These are phyloP conservation scores for Beauveria brongniartii DNA, from an alignment of 2,329 filamentous ascomycete genomes.

Conservation along the genomic window DNA sequence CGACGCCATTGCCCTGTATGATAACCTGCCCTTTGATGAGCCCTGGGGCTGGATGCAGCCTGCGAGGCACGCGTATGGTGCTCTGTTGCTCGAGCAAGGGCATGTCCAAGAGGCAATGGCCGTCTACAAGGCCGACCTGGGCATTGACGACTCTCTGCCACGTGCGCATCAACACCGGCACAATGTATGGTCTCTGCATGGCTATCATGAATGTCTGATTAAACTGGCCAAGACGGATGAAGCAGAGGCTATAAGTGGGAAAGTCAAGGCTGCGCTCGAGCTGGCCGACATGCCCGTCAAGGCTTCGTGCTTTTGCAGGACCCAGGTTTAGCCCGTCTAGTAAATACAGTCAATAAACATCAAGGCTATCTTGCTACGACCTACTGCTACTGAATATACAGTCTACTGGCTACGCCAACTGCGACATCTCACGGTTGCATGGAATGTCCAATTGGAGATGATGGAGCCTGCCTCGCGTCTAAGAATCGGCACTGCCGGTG, in stretches of 20 bases:
- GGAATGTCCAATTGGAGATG: no score
- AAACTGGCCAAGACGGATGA: constrained; percentile 36
- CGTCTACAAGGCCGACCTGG: constrained; percentile 55
- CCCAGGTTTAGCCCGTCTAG: neutral
- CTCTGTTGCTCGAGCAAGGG: constrained; percentile 59
- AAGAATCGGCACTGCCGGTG: neutral
- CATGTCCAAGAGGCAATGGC: constrained; percentile 45
- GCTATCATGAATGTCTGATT: constrained; percentile 61
- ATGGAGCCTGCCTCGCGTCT: no score
- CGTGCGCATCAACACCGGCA: constrained; percentile 59
- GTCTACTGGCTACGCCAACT: neutral
- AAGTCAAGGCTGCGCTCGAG: constrained; percentile 42
- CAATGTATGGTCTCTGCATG: constrained; percentile 70
- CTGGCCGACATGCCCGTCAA: constrained; percentile 52
- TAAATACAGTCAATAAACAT: neutral
- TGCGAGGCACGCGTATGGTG: constrained; percentile 61
- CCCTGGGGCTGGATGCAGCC: constrained; percentile 79
- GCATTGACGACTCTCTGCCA: constrained; percentile 50
- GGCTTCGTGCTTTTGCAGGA: constrained; percentile 23
- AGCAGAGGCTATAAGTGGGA: constrained; percentile 27
- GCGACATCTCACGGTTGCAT: no score
- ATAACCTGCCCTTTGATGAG: constrained; percentile 60
- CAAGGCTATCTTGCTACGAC: no score
- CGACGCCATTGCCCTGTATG: constrained; percentile 50
- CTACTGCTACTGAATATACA: neutral